phyloP scores from a whole-genome alignment of 371 early-diverging fungal species.

The Mortierella sp. region DNA sequence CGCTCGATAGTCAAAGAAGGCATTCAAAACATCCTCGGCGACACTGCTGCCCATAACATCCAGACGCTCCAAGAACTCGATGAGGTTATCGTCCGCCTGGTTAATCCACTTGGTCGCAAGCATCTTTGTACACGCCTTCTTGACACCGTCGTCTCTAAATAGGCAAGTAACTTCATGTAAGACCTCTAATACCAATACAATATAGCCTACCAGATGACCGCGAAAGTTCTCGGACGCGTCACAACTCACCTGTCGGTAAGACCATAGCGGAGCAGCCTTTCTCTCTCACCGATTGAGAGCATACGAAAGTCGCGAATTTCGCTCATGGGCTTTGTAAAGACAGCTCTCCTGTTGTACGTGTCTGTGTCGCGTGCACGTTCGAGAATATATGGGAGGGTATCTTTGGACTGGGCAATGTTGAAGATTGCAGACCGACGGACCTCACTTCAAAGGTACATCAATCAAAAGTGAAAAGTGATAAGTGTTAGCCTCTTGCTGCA shows the following conservation, averaged over 20 bases:
- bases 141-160: conserved; percentile 76
- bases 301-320: conserved; percentile 77
- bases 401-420: conserved; percentile 75
- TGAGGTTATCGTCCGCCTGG: conserved; percentile 79
- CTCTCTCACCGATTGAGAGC: conserved; percentile 78
- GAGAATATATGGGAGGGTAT: conserved; percentile 78
- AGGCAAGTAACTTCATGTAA: not conserved
- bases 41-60: conserved; percentile 82
- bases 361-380: conserved; percentile 86
- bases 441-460: conserved; percentile 64
- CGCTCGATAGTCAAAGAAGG: conserved; percentile 74
- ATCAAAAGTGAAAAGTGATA: not conserved
- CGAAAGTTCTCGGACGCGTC: not conserved
- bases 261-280: conserved; percentile 80
- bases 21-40: conserved; percentile 76
- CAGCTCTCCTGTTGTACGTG: conserved; percentile 71
- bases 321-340: conserved; percentile 78
- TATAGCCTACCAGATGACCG: not conserved
- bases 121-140: conserved; percentile 81
- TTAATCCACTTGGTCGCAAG: conserved; percentile 83
- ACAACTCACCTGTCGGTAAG: conserved; percentile 74
- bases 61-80: conserved; percentile 86
- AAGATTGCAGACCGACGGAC: conserved; percentile 88
- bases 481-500: not conserved
- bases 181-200: not conserved